phyloP scores from a whole-genome alignment of 106 monocot genomes.

The Chionographis japonica region DNA sequence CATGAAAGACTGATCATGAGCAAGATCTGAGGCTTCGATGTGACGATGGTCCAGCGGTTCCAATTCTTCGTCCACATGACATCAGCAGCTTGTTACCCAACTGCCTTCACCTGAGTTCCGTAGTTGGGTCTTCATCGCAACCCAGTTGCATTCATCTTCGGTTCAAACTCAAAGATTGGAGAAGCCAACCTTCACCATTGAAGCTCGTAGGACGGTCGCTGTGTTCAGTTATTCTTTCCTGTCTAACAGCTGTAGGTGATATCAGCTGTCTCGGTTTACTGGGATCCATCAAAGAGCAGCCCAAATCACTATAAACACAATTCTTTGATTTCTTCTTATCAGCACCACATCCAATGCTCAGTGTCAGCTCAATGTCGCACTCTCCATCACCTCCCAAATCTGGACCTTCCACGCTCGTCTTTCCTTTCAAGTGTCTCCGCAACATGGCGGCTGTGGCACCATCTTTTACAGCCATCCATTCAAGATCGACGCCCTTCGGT shows the following conservation, averaged over 20 bases:
- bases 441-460: not conserved
- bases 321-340: constrained; percentile 12
- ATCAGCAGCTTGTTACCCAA: too few relatives aligned
- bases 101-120: too few relatives aligned
- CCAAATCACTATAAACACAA: not conserved
- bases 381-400: constrained; percentile 8
- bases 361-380: constrained; percentile 24
- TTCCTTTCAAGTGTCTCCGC: not conserved
- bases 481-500: constrained; percentile 4
- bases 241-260: not conserved
- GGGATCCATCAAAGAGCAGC: not conserved
- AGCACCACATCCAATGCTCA: constrained; percentile 22
- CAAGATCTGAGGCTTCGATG: too few relatives aligned
- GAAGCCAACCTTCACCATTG: not conserved
- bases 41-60: too few relatives aligned
- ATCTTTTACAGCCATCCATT: not conserved
- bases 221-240: not conserved
- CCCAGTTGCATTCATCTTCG: too few relatives aligned
- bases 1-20: too few relatives aligned
- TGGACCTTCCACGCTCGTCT: not conserved
- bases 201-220: not conserved
- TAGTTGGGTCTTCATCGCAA: too few relatives aligned
- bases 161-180: constrained; percentile 9
- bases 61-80: too few relatives aligned
- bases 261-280: not conserved